Evolutionary conservation across 2,329 filamentous ascomycete species (phyloP).

Genomic region (Madurella mycetomatis): DNA sequence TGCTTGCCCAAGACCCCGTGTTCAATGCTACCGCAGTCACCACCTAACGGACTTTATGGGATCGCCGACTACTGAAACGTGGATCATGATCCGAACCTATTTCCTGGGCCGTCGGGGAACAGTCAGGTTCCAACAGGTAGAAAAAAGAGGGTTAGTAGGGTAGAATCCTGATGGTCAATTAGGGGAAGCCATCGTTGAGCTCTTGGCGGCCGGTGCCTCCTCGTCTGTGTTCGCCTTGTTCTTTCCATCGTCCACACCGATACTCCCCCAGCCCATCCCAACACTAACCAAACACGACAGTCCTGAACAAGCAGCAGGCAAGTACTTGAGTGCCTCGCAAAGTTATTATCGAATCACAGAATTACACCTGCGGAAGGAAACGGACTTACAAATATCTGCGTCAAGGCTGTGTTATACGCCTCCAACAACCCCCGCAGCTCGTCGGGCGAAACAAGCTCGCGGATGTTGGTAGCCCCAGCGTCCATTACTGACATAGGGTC

Average conservation of each 20-base stretch:
- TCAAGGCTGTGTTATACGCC: background rate
- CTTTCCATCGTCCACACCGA: background rate
- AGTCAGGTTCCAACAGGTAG: no score
- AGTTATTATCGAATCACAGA: background rate
- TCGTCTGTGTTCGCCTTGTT: background rate
- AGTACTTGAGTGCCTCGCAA: background rate
- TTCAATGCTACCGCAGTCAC: no score
- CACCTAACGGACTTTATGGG: no score
- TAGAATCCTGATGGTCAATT: no score
- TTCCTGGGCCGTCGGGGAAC: no score
- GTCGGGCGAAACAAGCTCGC: background rate
- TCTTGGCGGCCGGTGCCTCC: no score
- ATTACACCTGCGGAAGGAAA: background rate
- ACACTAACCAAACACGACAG: background rate
- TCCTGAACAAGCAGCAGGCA: background rate
- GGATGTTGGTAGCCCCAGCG: background rate
- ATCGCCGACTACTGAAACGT: no score
- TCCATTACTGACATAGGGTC: background rate
- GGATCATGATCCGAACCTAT: no score
- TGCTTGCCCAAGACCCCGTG: no score
- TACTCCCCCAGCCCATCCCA: background rate
- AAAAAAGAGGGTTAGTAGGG: no score
- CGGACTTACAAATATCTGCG: conserved; percentile 2
- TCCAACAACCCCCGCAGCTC: background rate
- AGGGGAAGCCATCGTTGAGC: no score